Evolutionary conservation across 495 filamentous ascomycete species (phyloP).

Genomic region (Trichoderma parareesei): DNA sequence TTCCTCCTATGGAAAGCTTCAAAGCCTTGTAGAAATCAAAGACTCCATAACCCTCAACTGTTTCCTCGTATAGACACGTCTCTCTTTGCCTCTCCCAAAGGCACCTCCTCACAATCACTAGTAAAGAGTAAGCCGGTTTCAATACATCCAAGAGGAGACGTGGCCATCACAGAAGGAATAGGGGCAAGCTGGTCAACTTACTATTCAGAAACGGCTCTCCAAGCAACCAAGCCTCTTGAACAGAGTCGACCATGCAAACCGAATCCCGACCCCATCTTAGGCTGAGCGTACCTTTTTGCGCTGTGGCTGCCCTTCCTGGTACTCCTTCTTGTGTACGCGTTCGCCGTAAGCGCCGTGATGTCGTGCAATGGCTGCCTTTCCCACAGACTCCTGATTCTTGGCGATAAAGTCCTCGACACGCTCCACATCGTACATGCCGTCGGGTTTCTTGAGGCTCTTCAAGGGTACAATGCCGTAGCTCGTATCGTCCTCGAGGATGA

Average conservation of each 20-base stretch:
- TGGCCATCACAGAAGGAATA: not conserved
- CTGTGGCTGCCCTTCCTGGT: not conserved
- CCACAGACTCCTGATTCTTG: not conserved
- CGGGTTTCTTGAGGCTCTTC: slow-evolving; percentile 2
- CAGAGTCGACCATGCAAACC: not conserved
- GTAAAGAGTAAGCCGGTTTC: too few relatives aligned
- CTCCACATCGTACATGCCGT: not conserved
- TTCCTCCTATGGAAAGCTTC: too few relatives aligned
- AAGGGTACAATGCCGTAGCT: not conserved
- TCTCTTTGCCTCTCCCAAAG: too few relatives aligned
- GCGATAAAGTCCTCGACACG: not conserved
- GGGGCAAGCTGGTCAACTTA: not conserved
- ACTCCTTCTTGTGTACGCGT: not conserved
- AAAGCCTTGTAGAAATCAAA: too few relatives aligned
- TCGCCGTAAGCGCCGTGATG: not conserved
- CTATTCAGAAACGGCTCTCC: not conserved
- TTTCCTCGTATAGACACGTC: too few relatives aligned
- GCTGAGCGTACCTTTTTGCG: not conserved
- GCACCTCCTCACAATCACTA: too few relatives aligned
- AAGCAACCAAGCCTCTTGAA: not conserved
- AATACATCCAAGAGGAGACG: not conserved
- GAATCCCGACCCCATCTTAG: not conserved
- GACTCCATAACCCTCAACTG: too few relatives aligned
- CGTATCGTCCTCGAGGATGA: slow-evolving; percentile 5
- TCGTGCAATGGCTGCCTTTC: not conserved